Base-by-base conservation (phyloP, 2,329 filamentous ascomycete species). In the Fusarium sp. region DNA sequence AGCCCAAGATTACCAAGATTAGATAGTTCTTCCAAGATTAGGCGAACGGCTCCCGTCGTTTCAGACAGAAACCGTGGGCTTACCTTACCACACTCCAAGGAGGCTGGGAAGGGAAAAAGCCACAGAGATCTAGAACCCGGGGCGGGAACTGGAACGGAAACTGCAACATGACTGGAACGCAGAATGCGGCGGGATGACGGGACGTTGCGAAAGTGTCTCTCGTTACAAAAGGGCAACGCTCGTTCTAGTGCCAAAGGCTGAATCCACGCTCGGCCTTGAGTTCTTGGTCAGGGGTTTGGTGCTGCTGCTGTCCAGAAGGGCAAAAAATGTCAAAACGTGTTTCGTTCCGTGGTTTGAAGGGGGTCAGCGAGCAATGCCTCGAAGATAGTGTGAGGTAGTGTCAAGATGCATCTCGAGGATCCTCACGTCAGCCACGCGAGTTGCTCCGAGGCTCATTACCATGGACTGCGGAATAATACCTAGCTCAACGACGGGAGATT, bases 181-280 rank as follows among this genome's bases (percentile, higher is more conserved):
- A 71, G 50, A 63, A 33, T 69, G 68, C 45, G 62, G 76, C 72
- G 66, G 40, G 73, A 67, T 65, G 52, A 35, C 71, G 73, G 73
- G 75, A 77, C 75, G 73, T 76, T 77, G 71, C 71, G 73, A 71
- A 68, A 8, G 35, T 37, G 68, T 70, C 66, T 72, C 65, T 68
- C 66, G 56, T 66, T 50, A 25, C 63, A 69, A 66, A 66, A 69
- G 52, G 58, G 45, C 38, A 62, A 69, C 68, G 66, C 68, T 72
- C 62, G 63, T 62, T 71, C 66, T 73, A 71, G 71, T 71, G 71
- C 43, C 45, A 52, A 68, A 71, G 71, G 35, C 70, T 65, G 22
- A 65, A 40, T 69, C 68, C 71, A 71, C 63, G 57, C 63, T 54
- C 54, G 45, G 45, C 22, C 45, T 14, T 17, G 17, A 43, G 40